Conservation (phyloP, 352 stramenopile genomes). For the Phytophthora lateralis region DNA sequence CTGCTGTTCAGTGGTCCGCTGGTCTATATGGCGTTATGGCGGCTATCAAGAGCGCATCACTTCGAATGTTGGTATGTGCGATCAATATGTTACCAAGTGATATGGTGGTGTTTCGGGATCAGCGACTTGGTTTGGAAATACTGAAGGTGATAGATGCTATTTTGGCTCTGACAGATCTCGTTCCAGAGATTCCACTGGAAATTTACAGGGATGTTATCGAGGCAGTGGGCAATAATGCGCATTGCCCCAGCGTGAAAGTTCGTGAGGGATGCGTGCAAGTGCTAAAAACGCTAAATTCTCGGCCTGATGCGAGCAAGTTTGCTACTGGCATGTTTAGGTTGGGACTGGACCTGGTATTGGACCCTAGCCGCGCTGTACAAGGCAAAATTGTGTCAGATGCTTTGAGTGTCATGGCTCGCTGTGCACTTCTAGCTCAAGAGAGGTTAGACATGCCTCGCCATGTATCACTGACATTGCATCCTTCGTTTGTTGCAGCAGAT, state of each 20-base stretch:
- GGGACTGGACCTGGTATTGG: slow-evolving; percentile 33
- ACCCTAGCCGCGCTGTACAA: slow-evolving; percentile 16
- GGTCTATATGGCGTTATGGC: slow-evolving; percentile 11
- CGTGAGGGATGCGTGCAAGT: slow-evolving; percentile 30
- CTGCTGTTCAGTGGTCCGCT: slow-evolving; percentile 10
- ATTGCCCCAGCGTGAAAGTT: slow-evolving; percentile 28
- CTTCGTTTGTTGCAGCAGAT: slow-evolving; percentile 46
- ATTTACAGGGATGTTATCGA: slow-evolving; percentile 15
- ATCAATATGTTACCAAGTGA: slow-evolving; percentile 22
- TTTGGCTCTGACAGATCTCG: slow-evolving; percentile 15
- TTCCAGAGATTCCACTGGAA: slow-evolving; percentile 21
- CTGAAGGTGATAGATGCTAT: slow-evolving; percentile 30
- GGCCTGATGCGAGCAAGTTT: slow-evolving; percentile 13
- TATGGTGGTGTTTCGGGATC: slow-evolving; percentile 15
- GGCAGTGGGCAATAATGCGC: slow-evolving; percentile 3
- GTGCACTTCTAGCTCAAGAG: slow-evolving; percentile 25
- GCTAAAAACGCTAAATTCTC: slow-evolving; percentile 25
- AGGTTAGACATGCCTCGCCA: slow-evolving; percentile 5
- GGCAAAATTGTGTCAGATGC: slow-evolving; percentile 8
- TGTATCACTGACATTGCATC: slow-evolving; percentile 17
- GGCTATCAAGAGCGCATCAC: slow-evolving; percentile 14
- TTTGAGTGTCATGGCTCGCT: slow-evolving; percentile 21
- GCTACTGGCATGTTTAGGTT: slow-evolving; percentile 22
- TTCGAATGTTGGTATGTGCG: slow-evolving; percentile 31
- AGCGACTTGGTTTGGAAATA: slow-evolving; percentile 20